These are phyloP conservation scores for Sporothrix pseudoabietina DNA, from an alignment of 2,329 filamentous ascomycete genomes.

Conservation along the genomic window DNA sequence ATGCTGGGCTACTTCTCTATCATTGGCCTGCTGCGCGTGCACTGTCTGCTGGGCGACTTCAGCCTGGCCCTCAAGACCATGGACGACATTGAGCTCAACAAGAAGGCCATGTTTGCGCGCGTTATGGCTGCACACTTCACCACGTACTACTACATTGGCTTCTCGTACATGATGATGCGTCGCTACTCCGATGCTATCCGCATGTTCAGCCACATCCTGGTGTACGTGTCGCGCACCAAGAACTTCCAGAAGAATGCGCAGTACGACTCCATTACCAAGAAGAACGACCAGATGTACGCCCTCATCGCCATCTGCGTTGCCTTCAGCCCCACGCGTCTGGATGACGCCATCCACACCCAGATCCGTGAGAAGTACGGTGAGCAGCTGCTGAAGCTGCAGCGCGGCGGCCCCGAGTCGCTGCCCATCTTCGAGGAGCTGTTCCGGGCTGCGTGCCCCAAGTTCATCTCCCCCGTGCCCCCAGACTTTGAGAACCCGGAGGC, in stretches of 20 bases:
- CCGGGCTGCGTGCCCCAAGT: constrained; percentile 96
- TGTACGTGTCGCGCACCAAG: constrained; percentile 98
- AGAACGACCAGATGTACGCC: constrained; percentile 99
- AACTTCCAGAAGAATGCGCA: constrained; percentile 99
- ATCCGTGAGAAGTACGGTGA: constrained; percentile 99
- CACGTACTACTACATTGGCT: constrained; percentile 99
- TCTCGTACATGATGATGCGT: constrained; percentile 99
- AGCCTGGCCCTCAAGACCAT: constrained; percentile 97
- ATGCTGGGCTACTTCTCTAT: constrained; percentile 99
- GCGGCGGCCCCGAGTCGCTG: constrained; percentile 90
- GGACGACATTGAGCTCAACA: constrained; percentile 99
- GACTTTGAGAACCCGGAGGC: constrained; percentile 96
- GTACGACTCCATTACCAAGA: constrained; percentile 99
- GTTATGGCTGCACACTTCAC: constrained; percentile 99
- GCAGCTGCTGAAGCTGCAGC: constrained; percentile 94
- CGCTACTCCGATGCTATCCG: constrained; percentile 98
- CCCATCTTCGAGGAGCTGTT: constrained; percentile 99
- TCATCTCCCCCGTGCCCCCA: constrained; percentile 95
- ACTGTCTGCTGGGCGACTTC: constrained; percentile 96
- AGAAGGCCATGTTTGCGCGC: constrained; percentile 99
- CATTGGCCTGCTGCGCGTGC: constrained; percentile 92
- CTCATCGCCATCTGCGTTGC: constrained; percentile 98
- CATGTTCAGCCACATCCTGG: constrained; percentile 99
- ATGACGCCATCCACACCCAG: constrained; percentile 98
- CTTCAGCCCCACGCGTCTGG: constrained; percentile 93